These are phyloP conservation scores for Eucalyptus cloeziana DNA, from an alignment of 345 rosid genomes.

Conservation along the genomic window DNA sequence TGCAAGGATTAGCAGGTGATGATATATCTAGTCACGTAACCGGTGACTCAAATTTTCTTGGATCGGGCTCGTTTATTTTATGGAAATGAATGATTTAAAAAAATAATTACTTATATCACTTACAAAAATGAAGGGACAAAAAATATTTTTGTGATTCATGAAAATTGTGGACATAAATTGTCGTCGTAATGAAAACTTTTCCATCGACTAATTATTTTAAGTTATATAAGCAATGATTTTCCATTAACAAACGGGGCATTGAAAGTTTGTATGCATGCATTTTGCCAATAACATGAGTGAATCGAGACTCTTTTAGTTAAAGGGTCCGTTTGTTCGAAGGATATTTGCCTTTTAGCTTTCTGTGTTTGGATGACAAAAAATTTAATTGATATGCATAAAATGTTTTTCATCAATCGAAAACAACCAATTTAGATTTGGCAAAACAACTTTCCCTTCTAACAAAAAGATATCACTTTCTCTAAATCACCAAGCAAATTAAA, in stretches of 20 bases:
- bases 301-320: neutral
- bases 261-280: neutral
- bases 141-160: neutral
- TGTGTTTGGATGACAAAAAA: neutral
- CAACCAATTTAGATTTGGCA: neutral
- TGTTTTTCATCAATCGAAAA: neutral
- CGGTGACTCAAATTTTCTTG: neutral
- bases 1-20: neutral
- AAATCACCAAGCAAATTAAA: neutral
- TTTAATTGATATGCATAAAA: fast-evolving
- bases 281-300: neutral
- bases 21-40: neutral
- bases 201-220: neutral
- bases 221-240: neutral
- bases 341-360: neutral
- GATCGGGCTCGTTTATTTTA: fast-evolving
- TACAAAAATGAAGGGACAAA: neutral
- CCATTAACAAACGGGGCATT: neutral
- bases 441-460: neutral
- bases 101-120: neutral
- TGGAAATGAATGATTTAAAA: neutral
- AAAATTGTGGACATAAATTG: neutral
- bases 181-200: fast-evolving
- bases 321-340: neutral
- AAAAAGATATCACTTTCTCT: neutral